Evolutionary conservation across 208 protist species (phyloP).

Genomic region (Leishmania lainsoni): DNA sequence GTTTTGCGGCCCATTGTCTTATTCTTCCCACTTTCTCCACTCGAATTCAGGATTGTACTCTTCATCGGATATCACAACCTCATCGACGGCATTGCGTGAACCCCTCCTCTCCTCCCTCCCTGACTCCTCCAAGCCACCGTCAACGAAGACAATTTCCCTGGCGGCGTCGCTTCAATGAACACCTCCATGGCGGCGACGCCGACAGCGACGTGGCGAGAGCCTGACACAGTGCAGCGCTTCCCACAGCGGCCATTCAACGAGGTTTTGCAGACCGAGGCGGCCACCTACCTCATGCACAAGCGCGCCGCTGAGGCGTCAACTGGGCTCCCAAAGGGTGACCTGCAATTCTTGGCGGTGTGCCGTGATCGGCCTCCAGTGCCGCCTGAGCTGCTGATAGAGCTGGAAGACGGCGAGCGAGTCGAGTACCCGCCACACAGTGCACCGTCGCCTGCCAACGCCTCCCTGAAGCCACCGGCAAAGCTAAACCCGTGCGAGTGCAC

Average conservation of each 20-base stretch:
- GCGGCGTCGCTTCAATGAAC: neutral
- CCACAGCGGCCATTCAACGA: slow-evolving; percentile 19
- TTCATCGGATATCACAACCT: neutral
- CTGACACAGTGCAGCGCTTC: neutral
- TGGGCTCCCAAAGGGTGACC: neutral
- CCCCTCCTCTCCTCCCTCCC: neutral
- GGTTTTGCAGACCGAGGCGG: slow-evolving; percentile 19
- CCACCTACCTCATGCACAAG: slow-evolving; percentile 18
- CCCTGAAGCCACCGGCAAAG: neutral
- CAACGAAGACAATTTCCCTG: neutral
- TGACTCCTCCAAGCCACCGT: neutral
- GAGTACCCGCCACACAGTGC: slow-evolving; percentile 16
- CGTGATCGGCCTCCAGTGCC: neutral
- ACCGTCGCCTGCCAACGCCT: neutral
- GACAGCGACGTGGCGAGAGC: neutral
- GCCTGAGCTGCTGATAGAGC: slow-evolving; percentile 1
- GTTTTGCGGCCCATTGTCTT: neutral
- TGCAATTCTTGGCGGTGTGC: neutral
- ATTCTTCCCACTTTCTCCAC: neutral
- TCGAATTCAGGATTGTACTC: neutral
- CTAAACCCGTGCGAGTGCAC: slow-evolving; percentile 45
- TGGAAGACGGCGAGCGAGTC: slow-evolving; percentile 18
- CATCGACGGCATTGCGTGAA: neutral
- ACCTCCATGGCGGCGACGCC: neutral
- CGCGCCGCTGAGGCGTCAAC: slow-evolving; percentile 9